A percentile compares a stretch with the other conserved stretches of the same genome.
These are phyloP conservation scores for Spinellus fusiger DNA, from an alignment of 192 early-diverging fungal species.

Conservation along the genomic window DNA sequence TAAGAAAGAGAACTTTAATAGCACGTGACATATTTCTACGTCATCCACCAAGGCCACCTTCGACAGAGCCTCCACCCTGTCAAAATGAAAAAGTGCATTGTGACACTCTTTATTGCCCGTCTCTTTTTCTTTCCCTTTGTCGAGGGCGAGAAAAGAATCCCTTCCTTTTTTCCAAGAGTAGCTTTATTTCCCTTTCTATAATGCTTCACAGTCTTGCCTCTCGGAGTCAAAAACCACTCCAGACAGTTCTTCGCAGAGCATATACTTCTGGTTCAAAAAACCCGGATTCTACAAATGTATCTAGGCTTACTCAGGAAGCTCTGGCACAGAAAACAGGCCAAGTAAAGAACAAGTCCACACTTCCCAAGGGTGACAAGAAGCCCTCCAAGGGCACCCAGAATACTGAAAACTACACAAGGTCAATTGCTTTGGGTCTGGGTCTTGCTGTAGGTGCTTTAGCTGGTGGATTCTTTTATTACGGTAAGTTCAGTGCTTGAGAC, in stretches of 20 bases:
- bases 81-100: background rate
- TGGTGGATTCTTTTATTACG: constrained; percentile 39
- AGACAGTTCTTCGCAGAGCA: background rate
- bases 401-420: constrained; percentile 28
- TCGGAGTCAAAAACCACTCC: background rate
- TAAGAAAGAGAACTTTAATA: no score
- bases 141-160: no score
- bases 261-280: constrained; percentile 2
- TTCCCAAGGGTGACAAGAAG: constrained; percentile 48
- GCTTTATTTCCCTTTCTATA: background rate
- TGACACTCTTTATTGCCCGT: background rate
- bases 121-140: background rate
- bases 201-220: constrained; percentile 5
- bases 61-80: no score
- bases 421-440: constrained; percentile 32
- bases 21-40: no score
- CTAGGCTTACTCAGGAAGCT: constrained; percentile 38
- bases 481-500: constrained; percentile 23
- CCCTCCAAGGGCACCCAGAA: constrained; percentile 41
- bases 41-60: no score
- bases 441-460: constrained; percentile 24
- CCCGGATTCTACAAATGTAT: constrained; percentile 7
- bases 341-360: constrained; percentile 31
- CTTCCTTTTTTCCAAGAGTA: no score
- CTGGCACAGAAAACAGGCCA: constrained; percentile 37